Evolutionary conservation across 2,329 filamentous ascomycete genomes (phyloP).

Genomic region (Cladosporium austrohemisphaericum): DNA sequence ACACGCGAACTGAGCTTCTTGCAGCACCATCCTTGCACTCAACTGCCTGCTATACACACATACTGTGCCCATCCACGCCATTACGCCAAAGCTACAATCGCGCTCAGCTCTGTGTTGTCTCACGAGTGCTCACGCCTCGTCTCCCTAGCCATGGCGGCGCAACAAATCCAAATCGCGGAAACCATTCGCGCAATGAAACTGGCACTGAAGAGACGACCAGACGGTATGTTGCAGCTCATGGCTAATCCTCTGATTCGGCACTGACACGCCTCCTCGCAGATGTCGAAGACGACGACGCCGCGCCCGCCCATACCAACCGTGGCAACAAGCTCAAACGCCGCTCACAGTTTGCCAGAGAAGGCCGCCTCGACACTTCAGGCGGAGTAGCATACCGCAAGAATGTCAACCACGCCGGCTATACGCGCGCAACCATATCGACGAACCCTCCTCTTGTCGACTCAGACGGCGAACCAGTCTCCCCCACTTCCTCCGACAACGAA

Average conservation of each 20-base stretch:
- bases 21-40: no score
- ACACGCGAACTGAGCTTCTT: no score
- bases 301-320: constrained; percentile 67
- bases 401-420: constrained; percentile 70
- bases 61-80: no score
- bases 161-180: constrained; percentile 58
- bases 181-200: constrained; percentile 67
- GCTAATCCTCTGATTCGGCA: background rate
- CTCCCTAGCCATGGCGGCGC: constrained; percentile 49
- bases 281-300: constrained; percentile 72
- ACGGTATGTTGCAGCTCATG: constrained; percentile 45
- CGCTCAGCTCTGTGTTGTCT: no score
- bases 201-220: constrained; percentile 59
- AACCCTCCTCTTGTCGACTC: constrained; percentile 72
- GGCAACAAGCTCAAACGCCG: constrained; percentile 76
- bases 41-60: no score
- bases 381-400: constrained; percentile 49
- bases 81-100: no score
- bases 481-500: constrained; percentile 53
- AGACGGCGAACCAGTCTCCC: constrained; percentile 55
- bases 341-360: constrained; percentile 66
- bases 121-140: no score
- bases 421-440: constrained; percentile 67
- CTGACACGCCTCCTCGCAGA: constrained; percentile 47
- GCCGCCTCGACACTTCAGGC: constrained; percentile 63